Evolutionary conservation across 2,329 filamentous ascomycete species (phyloP).

Genomic region (Myriosclerotinia curreyana): DNA sequence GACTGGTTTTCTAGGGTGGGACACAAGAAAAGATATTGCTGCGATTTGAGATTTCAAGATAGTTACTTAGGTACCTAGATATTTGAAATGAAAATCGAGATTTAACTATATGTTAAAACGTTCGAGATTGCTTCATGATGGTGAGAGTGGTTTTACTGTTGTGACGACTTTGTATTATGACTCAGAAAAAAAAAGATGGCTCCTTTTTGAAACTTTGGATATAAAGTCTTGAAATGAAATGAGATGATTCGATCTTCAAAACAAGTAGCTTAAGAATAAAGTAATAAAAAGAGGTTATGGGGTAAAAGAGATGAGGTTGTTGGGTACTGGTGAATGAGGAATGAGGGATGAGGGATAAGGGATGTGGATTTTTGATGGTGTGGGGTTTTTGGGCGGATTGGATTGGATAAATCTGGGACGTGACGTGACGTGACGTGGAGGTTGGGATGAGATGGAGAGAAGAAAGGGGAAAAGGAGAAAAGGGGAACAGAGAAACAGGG

Average conservation of each 20-base stretch:
- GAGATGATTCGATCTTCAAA: neutral
- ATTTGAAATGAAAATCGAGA: conserved; percentile 10
- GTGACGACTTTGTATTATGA: neutral
- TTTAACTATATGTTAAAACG: neutral
- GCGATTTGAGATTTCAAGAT: conserved; percentile 6
- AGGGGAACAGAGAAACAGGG: too few relatives aligned
- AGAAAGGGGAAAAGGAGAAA: neutral
- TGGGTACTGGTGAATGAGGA: too few relatives aligned
- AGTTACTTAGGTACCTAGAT: conserved; percentile 12
- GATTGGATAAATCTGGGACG: too few relatives aligned
- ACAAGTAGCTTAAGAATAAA: neutral
- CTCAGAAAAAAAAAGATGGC: too few relatives aligned
- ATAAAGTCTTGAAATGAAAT: neutral
- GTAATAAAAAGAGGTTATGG: too few relatives aligned
- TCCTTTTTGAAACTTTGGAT: too few relatives aligned
- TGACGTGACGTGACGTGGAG: too few relatives aligned
- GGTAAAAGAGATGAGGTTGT: too few relatives aligned
- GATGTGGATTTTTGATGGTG: neutral
- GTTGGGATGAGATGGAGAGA: neutral
- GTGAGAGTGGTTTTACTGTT: neutral
- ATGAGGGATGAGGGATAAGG: too few relatives aligned
- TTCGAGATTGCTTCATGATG: neutral
- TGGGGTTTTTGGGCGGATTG: too few relatives aligned
- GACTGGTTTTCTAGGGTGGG: neutral
- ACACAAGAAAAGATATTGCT: neutral